These are phyloP conservation scores for Fusarium hainanense DNA, from an alignment of 2,329 filamentous ascomycete species.

Conservation along the genomic window DNA sequence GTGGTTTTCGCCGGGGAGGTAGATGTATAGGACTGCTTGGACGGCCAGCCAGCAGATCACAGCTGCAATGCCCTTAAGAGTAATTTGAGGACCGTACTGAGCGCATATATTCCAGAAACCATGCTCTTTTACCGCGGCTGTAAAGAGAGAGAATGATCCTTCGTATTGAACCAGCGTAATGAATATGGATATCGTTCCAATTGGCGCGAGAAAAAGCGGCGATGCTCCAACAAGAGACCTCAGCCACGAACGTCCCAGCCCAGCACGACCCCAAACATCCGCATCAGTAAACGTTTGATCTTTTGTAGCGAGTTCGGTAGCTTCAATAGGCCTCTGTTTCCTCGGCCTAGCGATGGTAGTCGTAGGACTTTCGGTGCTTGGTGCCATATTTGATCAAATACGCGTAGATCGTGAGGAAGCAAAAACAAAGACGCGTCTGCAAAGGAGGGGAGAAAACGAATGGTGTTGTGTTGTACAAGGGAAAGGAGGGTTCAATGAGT, in stretches of 20 bases:
- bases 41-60: slow-evolving; percentile 21
- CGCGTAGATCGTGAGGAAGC: not conserved
- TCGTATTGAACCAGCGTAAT: slow-evolving; percentile 40
- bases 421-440: not conserved
- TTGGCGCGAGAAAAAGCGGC: slow-evolving; percentile 40
- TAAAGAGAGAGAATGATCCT: slow-evolving; percentile 33
- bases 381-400: not conserved
- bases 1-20: slow-evolving; percentile 26
- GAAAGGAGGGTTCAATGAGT: not conserved
- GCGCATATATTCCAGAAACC: slow-evolving; percentile 35
- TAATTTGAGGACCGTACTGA: slow-evolving; percentile 32
- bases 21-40: slow-evolving; percentile 30
- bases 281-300: not conserved
- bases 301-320: not conserved
- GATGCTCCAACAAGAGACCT: slow-evolving; percentile 39
- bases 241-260: slow-evolving; percentile 40
- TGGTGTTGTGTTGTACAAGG: not conserved
- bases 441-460: not conserved
- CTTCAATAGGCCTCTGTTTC: not conserved
- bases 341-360: not conserved
- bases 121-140: slow-evolving; percentile 5
- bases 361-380: slow-evolving; percentile 11
- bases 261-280: slow-evolving; percentile 43
- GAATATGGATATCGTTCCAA: slow-evolving; percentile 39
- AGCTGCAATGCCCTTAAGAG: slow-evolving; percentile 24